Evolutionary conservation across 1,284 basidiomycete genomes (phyloP), one percentile per base, ranked within the genome.

Genomic region (Hypsizygus ulmarius): DNA sequence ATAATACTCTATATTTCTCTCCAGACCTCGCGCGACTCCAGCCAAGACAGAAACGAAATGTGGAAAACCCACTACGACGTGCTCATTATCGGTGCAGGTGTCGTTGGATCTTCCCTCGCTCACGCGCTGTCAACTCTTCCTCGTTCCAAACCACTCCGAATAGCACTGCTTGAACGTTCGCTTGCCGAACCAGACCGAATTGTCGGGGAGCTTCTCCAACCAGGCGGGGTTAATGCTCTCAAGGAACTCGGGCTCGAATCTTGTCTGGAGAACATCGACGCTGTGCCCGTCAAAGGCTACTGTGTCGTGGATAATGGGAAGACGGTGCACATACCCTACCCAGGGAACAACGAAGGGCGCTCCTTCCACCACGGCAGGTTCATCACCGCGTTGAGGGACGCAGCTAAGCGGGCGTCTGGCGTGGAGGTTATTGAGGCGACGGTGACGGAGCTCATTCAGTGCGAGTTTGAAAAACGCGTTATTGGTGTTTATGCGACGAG

Each of bases 281-380:
- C 95, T 1, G 78, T 94, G 11, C 84, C 84, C 0, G 87, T 87
- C 9, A 75, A 86, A 52, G 97, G 96, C 1, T 99, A 99, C 69
- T 90, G 88, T 56, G 88, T 98, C 39, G 77, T 90, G 42, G 79
- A 90, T 35, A 70, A 73, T 32, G 78, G 78, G 30, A 71, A 75
- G 60, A 75, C 77, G 30, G 90, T 94, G 19, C 85, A 87, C 50
- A 95, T 97, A 53, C 93, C 93, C 1, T 98, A 98, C 66, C 93
- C 94, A 0, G 72, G 74, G n/a, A 68, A 70, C 12, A 69, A 81
- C 49, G 74, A 83, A 58, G 84, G 96, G 0, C 73, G 93, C 47
- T 85, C 84, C 53, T 98, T 98, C 68, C 95, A 98, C 70, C 95
- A 98, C 64, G 96, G 96, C n/a, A 77, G 82, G 47, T 94, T 99